Evolutionary conservation across 2,329 filamentous ascomycete species (phyloP).

Genomic region (Ascocoryne sarcoides): DNA sequence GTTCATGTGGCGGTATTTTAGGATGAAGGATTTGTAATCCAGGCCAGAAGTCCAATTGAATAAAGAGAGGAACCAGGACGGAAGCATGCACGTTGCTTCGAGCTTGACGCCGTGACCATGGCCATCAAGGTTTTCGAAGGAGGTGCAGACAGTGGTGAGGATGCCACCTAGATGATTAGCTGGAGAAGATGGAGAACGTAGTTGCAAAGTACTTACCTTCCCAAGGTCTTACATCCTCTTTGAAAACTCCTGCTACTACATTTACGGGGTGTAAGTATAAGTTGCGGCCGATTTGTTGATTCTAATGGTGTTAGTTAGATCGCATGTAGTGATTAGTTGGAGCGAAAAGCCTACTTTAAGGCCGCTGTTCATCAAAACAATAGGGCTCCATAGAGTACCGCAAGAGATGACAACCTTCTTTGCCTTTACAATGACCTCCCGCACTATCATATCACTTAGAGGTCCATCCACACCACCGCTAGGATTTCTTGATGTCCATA

Average conservation of each 20-base stretch:
- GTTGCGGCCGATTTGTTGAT: constrained; percentile 72
- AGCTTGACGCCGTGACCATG: constrained; percentile 76
- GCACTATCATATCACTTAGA: constrained; percentile 38
- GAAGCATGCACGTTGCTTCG: constrained; percentile 67
- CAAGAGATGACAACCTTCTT: constrained; percentile 73
- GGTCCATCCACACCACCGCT: constrained; percentile 47
- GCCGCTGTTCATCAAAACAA: constrained; percentile 69
- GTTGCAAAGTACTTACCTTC: constrained; percentile 39
- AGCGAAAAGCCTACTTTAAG: constrained; percentile 42
- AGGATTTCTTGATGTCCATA: constrained; percentile 64
- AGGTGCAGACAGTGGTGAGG: constrained; percentile 67
- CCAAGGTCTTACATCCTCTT: constrained; percentile 63
- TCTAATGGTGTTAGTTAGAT: constrained; percentile 32
- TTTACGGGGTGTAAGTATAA: constrained; percentile 73
- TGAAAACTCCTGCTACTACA: constrained; percentile 51
- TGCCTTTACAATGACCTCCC: constrained; percentile 64
- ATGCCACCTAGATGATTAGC: constrained; percentile 43
- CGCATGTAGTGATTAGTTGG: not conserved
- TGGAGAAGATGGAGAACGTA: not conserved
- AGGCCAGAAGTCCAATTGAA: constrained; percentile 61
- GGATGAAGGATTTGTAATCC: constrained; percentile 61
- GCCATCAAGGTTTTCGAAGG: constrained; percentile 74
- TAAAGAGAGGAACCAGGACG: constrained; percentile 52
- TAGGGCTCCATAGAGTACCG: constrained; percentile 68
- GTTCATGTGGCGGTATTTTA: constrained; percentile 60